Evolutionary conservation across 176 grass and related monocot species (phyloP).

Genomic region (Lolium perenne): DNA sequence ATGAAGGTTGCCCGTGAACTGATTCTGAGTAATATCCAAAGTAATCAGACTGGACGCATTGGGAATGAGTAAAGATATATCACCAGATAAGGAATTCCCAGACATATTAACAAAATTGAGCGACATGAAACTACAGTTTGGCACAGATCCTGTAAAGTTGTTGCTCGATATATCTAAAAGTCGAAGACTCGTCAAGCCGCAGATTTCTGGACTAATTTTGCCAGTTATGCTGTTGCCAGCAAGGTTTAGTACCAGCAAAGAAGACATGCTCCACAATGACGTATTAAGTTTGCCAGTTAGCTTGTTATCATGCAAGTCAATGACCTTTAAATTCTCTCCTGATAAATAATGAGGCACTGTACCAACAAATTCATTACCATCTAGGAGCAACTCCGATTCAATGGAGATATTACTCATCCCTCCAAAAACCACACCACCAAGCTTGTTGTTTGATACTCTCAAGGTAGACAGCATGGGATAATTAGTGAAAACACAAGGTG

Average conservation of each 20-base stretch:
- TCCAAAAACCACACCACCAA: conserved; percentile 19
- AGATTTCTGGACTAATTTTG: conserved; percentile 8
- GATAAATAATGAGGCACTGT: neutral
- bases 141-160: conserved; percentile 18
- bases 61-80: neutral
- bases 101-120: conserved; percentile 3
- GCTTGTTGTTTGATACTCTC: conserved; percentile 30
- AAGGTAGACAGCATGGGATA: neutral
- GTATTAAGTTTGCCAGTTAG: neutral
- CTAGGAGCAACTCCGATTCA: neutral
- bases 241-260: neutral
- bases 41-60: neutral
- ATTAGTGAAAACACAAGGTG: conserved; percentile 23
- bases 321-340: neutral
- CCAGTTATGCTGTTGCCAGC: conserved; percentile 21
- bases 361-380: conserved; percentile 3
- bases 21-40: neutral
- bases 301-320: conserved; percentile 33
- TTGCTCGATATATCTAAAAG: conserved; percentile 41
- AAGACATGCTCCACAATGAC: neutral
- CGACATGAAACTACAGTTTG: neutral
- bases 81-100: neutral
- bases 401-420: neutral
- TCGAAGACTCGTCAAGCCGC: neutral
- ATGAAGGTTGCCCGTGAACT: neutral